Evolutionary conservation across 805 yeast genomes (phyloP).

Genomic region (Candida piceae): DNA sequence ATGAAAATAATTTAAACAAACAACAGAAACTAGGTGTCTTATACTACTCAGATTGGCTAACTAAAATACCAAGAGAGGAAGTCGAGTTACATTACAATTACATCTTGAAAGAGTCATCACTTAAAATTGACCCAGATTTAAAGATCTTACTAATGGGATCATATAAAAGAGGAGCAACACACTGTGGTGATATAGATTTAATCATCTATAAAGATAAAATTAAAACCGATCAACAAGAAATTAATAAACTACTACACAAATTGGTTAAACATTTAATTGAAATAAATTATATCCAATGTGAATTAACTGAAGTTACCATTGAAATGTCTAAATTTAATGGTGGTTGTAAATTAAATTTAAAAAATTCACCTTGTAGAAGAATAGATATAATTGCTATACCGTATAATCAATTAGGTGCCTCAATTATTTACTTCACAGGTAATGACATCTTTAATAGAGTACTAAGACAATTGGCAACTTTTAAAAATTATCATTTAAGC

Average conservation of each 20-base stretch:
- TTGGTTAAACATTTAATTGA: constrained; percentile 11
- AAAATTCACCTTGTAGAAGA: too few relatives aligned
- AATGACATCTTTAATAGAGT: constrained; percentile 46
- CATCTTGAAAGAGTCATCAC: constrained; percentile 18
- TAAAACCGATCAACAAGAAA: constrained; percentile 17
- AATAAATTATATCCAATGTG: constrained; percentile 20
- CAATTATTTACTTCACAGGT: constrained; percentile 50
- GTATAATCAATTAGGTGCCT: constrained; percentile 41
- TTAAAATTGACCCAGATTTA: constrained; percentile 29
- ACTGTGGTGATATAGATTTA: constrained; percentile 51
- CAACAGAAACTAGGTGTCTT: constrained; percentile 36
- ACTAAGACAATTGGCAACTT: constrained; percentile 38
- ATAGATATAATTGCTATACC: constrained; percentile 48
- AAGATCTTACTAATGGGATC: constrained; percentile 44
- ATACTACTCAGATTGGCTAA: constrained; percentile 43
- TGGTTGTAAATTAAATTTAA: constrained; percentile 35
- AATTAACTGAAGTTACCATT: constrained; percentile 13
- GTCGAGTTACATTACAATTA: constrained; percentile 36
- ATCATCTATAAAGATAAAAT: constrained; percentile 36
- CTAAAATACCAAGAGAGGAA: constrained; percentile 40
- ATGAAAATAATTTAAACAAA: constrained; percentile 17
- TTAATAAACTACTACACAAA: constrained; percentile 12
- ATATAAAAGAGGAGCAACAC: constrained; percentile 41
- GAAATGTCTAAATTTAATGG: constrained; percentile 30
- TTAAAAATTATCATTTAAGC: constrained; percentile 34